These are phyloP conservation scores for Plasmopara halstedii DNA, from an alignment of 352 stramenopile species.

Conservation along the genomic window DNA sequence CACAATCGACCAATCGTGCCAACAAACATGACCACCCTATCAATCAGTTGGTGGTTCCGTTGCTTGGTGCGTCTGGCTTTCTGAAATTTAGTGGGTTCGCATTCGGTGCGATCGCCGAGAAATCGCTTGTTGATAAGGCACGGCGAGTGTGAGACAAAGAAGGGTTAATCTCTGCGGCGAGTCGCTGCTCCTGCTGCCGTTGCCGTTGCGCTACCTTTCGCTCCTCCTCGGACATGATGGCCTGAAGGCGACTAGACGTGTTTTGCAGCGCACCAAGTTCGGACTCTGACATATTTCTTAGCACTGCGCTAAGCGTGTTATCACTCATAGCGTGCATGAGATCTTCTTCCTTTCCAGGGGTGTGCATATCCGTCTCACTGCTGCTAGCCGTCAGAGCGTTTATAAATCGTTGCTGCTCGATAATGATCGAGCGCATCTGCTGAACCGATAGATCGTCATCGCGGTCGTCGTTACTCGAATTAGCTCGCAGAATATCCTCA, in stretches of 20 bases:
- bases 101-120: slow-evolving; percentile 27
- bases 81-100: slow-evolving; percentile 10
- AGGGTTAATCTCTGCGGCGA: slow-evolving; percentile 22
- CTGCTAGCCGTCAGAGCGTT: slow-evolving; percentile 45
- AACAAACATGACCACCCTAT: too few species aligned
- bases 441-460: slow-evolving; percentile 65
- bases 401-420: slow-evolving; percentile 75
- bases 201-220: slow-evolving; percentile 25
- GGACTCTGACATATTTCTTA: slow-evolving; percentile 64
- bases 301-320: slow-evolving; percentile 45
- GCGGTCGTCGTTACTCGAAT: slow-evolving; percentile 55
- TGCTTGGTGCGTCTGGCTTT: slow-evolving; percentile 7
- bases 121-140: slow-evolving; percentile 57
- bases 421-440: slow-evolving; percentile 72
- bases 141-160: slow-evolving; percentile 47
- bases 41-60: slow-evolving; percentile 5
- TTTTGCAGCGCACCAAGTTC: slow-evolving; percentile 56
- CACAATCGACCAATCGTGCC: too few species aligned
- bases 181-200: slow-evolving; percentile 24
- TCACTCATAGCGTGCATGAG: slow-evolving; percentile 63
- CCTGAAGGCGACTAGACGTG: slow-evolving; percentile 49
- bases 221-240: slow-evolving; percentile 53
- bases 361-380: slow-evolving; percentile 47
- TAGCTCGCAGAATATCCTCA: slow-evolving; percentile 91
- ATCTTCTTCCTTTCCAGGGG: slow-evolving; percentile 29